Conservation (phyloP, 208 protist species). For the Angomonas desouzai region DNA sequence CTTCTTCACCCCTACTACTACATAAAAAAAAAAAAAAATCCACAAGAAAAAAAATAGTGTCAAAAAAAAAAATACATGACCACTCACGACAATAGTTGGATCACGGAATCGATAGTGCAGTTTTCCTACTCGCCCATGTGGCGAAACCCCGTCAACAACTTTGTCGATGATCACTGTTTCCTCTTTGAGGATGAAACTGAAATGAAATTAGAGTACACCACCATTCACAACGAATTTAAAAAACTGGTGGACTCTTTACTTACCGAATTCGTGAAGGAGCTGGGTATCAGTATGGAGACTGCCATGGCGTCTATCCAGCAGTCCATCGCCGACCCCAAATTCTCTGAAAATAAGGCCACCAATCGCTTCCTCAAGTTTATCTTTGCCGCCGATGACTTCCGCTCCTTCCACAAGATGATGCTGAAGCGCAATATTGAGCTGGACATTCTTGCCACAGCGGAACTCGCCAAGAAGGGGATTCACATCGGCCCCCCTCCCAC, state of each 20-base stretch:
- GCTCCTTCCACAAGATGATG: slow-evolving; percentile 89
- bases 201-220: slow-evolving; percentile 89
- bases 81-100: slow-evolving; percentile 46
- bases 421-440: slow-evolving; percentile 88
- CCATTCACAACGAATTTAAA: slow-evolving; percentile 75
- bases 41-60: too few relatives aligned
- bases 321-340: slow-evolving; percentile 18
- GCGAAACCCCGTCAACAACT: slow-evolving; percentile 78
- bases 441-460: slow-evolving; percentile 70
- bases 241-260: slow-evolving; percentile 82
- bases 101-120: slow-evolving; percentile 81
- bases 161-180: slow-evolving; percentile 90
- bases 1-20: background rate
- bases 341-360: slow-evolving; percentile 22
- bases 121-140: slow-evolving; percentile 84
- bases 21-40: background rate
- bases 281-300: slow-evolving; percentile 60
- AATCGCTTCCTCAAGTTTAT: slow-evolving; percentile 70
- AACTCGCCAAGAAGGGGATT: slow-evolving; percentile 25
- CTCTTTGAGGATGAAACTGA: slow-evolving; percentile 85
- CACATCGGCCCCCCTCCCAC: slow-evolving; percentile 6
- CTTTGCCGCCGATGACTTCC: slow-evolving; percentile 84
- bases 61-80: slow-evolving; percentile 17
- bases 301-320: slow-evolving; percentile 44
- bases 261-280: slow-evolving; percentile 69